A percentile compares a stretch with the other conserved stretches of the same genome.
These are phyloP conservation scores for Wickerhamomyces xylosicus DNA, from an alignment of 805 yeast genomes.

Conservation along the genomic window DNA sequence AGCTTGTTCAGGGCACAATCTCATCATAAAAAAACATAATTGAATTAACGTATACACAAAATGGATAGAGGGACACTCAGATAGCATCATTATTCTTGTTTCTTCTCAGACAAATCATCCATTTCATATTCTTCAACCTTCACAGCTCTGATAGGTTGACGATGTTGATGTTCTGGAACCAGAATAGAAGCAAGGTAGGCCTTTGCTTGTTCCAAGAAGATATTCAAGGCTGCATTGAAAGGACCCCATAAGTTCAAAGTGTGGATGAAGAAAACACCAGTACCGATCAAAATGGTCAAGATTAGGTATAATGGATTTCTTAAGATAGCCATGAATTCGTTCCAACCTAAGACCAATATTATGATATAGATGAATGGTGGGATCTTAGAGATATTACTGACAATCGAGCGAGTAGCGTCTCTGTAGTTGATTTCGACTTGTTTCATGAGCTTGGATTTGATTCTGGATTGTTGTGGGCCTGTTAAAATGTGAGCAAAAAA, in stretches of 20 bases:
- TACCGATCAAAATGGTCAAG: conserved; percentile 43
- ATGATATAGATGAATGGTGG: conserved; percentile 76
- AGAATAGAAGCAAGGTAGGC: conserved; percentile 47
- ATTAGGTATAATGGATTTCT: conserved; percentile 80
- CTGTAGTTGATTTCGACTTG: conserved; percentile 71
- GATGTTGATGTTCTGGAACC: conserved; percentile 32
- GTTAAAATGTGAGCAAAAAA: conserved; percentile 48
- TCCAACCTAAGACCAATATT: conserved; percentile 82
- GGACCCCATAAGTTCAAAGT: conserved; percentile 71
- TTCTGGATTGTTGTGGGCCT: conserved; percentile 44
- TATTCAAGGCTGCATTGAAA: conserved; percentile 49
- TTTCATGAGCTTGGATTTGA: conserved; percentile 52
- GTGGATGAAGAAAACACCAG: conserved; percentile 58
- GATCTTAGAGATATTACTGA: conserved; percentile 66
- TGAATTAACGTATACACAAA: no score
- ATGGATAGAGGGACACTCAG: not conserved
- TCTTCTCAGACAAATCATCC: conserved; percentile 19
- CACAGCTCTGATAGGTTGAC: conserved; percentile 7
- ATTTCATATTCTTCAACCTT: conserved; percentile 21
- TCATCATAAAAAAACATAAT: no score
- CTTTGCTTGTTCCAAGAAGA: conserved; percentile 43
- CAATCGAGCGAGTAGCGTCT: conserved; percentile 82
- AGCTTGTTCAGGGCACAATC: no score
- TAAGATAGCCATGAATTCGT: conserved; percentile 81
- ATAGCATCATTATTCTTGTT: conserved; percentile 9